Base-by-base conservation (phyloP, 352 stramenopile species). In the Phytophthora rubi region DNA sequence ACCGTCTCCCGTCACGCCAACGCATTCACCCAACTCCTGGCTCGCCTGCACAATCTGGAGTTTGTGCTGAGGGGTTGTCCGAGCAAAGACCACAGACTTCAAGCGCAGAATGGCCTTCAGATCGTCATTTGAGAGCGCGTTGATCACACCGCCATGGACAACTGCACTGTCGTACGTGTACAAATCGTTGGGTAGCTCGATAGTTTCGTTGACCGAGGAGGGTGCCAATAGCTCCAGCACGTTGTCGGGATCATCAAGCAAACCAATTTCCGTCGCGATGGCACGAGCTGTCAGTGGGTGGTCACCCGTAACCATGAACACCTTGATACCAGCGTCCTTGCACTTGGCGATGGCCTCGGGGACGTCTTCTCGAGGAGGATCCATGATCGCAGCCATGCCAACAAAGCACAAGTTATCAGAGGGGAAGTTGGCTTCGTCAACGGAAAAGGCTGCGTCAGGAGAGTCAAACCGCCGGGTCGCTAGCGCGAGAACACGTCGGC, bases 221-320 rank as follows among this genome's bases (percentile, higher is more conserved):
- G 65, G 66, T 21, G 62, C 26, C 48, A 66, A 30, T 4, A 70
- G 28, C 37, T 74, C 67, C 4, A 74, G 15, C 23, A 88, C 73
- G 18, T 75, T 53, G 3, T 71, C 62, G 12, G 59, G 54, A 13
- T 79, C 75, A 10, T 82, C 85, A 48, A 98, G 64, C n/a, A 97
- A 89, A 18, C 90, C 89, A 44, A 97, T 86, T 65, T 96, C 80
- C 6, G 77, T 60, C 4, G 91, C 90, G 45, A 98, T 97, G 16
- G 91, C 89, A 53, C 90, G 75, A n/a, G 87, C 92, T 10, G 90
- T 97, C 39, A 94, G 61, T 16, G 87, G 90, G 56, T 97, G 89
- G 66, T 98, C 92, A 8, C 92, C 92, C 13, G 92, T 98, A n/a
- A 98, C 88, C 91, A 97, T 98, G 37, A 96, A 92, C 51, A 97